A percentile compares a stretch with the other conserved stretches of the same genome.
Conservation (phyloP, 2,329 filamentous ascomycete species). For the Aspergillus fijiensis region DNA sequence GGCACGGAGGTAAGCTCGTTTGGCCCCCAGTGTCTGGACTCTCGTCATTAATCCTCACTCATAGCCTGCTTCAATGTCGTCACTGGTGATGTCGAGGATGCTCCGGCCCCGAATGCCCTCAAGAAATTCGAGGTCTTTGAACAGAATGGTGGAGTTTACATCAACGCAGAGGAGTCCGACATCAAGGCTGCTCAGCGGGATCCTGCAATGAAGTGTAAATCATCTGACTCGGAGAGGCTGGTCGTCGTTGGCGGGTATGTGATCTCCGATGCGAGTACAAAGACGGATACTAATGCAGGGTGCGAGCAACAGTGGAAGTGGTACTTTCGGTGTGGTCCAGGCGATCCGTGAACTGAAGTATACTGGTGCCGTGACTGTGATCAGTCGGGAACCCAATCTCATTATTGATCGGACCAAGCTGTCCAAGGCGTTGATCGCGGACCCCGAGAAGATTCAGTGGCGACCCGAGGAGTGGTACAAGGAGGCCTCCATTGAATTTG, state of each 20-base stretch:
- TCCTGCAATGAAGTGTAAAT: constrained; percentile 70
- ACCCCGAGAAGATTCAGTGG: constrained; percentile 74
- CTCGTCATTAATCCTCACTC: background rate
- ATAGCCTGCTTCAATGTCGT: constrained; percentile 86
- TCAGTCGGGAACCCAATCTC: constrained; percentile 78
- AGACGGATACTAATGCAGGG: background rate
- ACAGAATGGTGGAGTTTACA: constrained; percentile 79
- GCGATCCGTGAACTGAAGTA: constrained; percentile 80
- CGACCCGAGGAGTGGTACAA: constrained; percentile 76
- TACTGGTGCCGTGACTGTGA: constrained; percentile 74
- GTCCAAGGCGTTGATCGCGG: constrained; percentile 86
- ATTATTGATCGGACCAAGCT: constrained; percentile 94
- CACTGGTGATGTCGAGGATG: constrained; percentile 92
- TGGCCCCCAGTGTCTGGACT: background rate
- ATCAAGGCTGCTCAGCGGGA: constrained; percentile 75
- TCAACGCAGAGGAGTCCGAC: constrained; percentile 73
- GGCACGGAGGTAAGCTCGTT: constrained; percentile 76
- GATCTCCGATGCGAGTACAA: background rate
- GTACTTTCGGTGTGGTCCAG: constrained; percentile 77
- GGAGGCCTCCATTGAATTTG: constrained; percentile 56
- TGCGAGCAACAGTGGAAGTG: constrained; percentile 63
- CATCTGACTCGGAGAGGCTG: constrained; percentile 58
- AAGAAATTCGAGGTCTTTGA: constrained; percentile 77
- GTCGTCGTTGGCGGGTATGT: constrained; percentile 75
- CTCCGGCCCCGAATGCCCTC: constrained; percentile 84